Evolutionary conservation across 106 monocot species (phyloP).

Genomic region (Dactylorhiza incarnata): DNA sequence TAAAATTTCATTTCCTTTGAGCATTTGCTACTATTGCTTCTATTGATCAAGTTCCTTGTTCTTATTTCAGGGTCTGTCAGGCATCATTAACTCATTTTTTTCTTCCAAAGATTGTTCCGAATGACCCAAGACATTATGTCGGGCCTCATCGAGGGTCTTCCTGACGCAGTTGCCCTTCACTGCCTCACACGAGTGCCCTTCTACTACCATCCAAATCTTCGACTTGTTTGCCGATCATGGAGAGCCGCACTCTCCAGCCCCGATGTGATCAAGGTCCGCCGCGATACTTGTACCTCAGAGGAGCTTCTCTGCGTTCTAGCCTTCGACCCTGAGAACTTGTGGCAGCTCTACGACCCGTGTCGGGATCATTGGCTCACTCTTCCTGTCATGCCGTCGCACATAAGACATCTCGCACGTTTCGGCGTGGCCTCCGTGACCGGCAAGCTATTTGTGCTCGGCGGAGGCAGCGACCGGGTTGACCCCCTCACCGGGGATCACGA

Average conservation of each 20-base stretch:
- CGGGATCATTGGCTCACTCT: conserved; percentile 82
- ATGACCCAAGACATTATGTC: conserved; percentile 31
- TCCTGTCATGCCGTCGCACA: conserved; percentile 68
- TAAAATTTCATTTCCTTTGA: no score
- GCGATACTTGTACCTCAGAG: conserved; percentile 49
- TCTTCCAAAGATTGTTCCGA: background rate
- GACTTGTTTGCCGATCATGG: conserved; percentile 76
- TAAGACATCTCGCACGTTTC: conserved; percentile 85
- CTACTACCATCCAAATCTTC: conserved; percentile 38
- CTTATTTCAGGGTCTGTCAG: background rate
- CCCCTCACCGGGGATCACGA: conserved; percentile 87
- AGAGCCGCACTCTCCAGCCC: conserved; percentile 39
- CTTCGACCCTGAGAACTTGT: conserved; percentile 87
- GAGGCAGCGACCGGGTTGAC: conserved; percentile 82
- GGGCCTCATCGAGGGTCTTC: conserved; percentile 72
- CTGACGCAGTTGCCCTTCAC: conserved; percentile 68
- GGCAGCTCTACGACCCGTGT: conserved; percentile 86
- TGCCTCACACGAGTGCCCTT: conserved; percentile 91
- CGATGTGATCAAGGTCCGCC: conserved; percentile 47
- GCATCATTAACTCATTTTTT: background rate
- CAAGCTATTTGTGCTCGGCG: conserved; percentile 88
- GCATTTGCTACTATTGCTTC: background rate
- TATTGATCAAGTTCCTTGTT: background rate
- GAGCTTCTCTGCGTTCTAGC: conserved; percentile 81
- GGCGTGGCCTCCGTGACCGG: conserved; percentile 71